Evolutionary conservation across 352 stramenopile genomes (phyloP), one percentile per base, ranked within the genome.

Genomic region (Globisporangium megalacanthum): DNA sequence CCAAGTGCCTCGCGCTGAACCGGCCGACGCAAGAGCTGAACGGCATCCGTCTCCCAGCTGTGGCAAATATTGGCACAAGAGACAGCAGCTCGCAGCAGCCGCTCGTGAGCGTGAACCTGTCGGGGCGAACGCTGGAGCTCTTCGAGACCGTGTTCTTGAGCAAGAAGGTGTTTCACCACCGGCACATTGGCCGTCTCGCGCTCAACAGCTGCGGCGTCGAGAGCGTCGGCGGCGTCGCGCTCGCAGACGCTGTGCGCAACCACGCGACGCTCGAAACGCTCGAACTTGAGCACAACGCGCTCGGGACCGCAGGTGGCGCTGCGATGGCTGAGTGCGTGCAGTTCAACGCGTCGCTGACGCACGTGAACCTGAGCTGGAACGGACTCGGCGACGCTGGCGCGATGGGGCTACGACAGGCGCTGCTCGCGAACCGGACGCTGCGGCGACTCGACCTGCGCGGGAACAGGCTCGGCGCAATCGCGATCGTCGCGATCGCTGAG

Each of bases 341-440:
- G 31, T 77, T 66, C 61, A 92, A 87, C 53, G 57, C 19, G 20
- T 80, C 77, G 25, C 64, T 92, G 10, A 86, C 65, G 6, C 75
- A 68, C 42, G 64, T 92, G 4, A 92, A 92, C 51, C 64, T 92
- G 47, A 92, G 83, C 67, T 92, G 79, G 79, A 89, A 88, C 46
- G 60, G 74, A 14, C 69, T 92, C 19, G 75, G 78, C 29, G 75
- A 92, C 31, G 80, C 78, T 33, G 83, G 78, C 7, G 77, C 79
- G 2, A 44, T 66, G 1, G 62, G 64, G 0, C 77, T 92, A 33
- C 56, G 66, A 14, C 52, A 64, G n/a, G 81, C 79, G 0, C 62
- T 92, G 19, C 50, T 36, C 14, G 67, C 59, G 20, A 90, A 89
- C 47, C 73, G 71, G 17, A 61, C 64, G 0, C 66, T 92, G 2